A percentile compares a stretch with the other conserved stretches of the same genome.
Conservation (phyloP, 2,329 filamentous ascomycete genomes). For the Hypoxylon sp. region DNA sequence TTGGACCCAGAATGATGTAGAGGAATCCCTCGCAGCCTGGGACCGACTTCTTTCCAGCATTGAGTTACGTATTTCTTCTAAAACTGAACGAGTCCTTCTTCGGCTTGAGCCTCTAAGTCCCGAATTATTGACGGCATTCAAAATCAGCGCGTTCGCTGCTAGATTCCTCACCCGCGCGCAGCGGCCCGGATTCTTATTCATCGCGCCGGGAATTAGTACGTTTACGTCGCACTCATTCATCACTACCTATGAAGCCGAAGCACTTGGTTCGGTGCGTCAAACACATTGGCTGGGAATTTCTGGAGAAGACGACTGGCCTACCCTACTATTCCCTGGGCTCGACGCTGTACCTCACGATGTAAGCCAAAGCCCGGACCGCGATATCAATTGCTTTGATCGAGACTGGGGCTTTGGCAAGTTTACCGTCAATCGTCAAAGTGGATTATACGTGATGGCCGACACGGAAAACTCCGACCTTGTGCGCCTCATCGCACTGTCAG, state of each 20-base stretch:
- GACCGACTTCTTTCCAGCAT: neutral
- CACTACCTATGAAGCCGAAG: neutral
- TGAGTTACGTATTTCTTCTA: neutral
- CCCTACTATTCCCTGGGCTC: conserved; percentile 16
- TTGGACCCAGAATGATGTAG: neutral
- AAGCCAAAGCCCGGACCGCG: conserved; percentile 2
- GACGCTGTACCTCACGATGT: conserved; percentile 8
- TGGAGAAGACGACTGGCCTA: conserved; percentile 12
- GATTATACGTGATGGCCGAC: conserved; percentile 14
- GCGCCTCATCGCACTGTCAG: conserved; percentile 19
- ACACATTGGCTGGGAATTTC: neutral
- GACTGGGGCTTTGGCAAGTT: conserved; percentile 26
- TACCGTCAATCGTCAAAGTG: conserved; percentile 22
- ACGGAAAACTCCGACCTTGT: conserved; percentile 18
- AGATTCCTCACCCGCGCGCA: neutral
- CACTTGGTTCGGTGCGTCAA: neutral
- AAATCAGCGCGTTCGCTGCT: neutral
- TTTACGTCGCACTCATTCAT: neutral
- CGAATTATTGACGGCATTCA: neutral
- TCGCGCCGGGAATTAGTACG: neutral
- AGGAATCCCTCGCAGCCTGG: neutral
- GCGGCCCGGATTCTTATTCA: neutral
- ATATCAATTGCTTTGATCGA: conserved; percentile 21
- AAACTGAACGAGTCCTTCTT: neutral
- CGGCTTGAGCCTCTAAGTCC: neutral